Percentiles rank a stretch among this genome's conserved stretches.
These are phyloP conservation scores for Phytophthora fragariae DNA, from an alignment of 352 stramenopile genomes.

Conservation along the genomic window DNA sequence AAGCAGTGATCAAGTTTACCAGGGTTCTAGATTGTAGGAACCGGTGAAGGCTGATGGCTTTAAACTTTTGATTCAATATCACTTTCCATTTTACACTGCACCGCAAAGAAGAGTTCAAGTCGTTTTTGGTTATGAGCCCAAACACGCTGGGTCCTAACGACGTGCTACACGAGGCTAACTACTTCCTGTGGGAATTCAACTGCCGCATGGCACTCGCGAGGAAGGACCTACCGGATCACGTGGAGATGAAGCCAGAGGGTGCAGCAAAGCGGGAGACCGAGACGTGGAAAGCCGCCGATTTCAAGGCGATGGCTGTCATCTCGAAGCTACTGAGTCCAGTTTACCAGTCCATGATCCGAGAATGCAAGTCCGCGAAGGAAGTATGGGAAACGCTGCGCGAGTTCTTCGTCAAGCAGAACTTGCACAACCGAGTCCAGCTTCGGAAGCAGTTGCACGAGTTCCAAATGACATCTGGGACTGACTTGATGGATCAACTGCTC, in stretches of 20 bases:
- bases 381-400: background rate
- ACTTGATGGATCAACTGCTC: too few relatives aligned
- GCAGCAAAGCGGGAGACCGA: background rate
- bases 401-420: background rate
- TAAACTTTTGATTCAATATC: background rate
- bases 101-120: background rate
- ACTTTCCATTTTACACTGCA: background rate
- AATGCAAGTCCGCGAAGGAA: background rate
- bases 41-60: background rate
- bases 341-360: background rate
- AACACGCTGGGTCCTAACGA: background rate
- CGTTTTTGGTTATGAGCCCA: constrained; percentile 1
- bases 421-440: background rate
- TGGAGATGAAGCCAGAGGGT: background rate
- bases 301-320: background rate
- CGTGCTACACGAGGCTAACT: background rate
- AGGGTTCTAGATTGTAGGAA: background rate
- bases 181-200: background rate
- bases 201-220: background rate
- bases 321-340: background rate
- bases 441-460: background rate
- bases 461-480: background rate
- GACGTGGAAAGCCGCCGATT: background rate
- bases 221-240: background rate
- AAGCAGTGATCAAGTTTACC: background rate